Evolutionary conservation across 768 basidiomycete genomes (phyloP).

Genomic region (Suillus luteus): DNA sequence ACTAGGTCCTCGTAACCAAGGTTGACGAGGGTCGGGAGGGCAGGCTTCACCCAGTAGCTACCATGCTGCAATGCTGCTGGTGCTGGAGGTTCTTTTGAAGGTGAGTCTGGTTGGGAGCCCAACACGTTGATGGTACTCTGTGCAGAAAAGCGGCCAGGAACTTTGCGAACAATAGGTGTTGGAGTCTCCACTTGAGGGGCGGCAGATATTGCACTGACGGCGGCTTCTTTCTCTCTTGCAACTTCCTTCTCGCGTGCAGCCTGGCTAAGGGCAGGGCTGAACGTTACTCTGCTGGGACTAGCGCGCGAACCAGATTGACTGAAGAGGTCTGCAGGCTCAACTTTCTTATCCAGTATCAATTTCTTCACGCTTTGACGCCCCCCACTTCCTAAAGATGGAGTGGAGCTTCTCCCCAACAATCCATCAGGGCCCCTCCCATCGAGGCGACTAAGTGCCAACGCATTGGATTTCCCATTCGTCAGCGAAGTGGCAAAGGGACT

Average conservation of each 20-base stretch:
- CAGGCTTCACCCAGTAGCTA: conserved; percentile 90
- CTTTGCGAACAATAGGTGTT: conserved; percentile 38
- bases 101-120: conserved; percentile 26
- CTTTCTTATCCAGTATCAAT: conserved; percentile 83
- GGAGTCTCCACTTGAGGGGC: conserved; percentile 37
- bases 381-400: conserved; percentile 69
- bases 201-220: conserved; percentile 20
- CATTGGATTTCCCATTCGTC: conserved; percentile 54
- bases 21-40: conserved; percentile 68
- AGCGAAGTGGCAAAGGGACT: conserved; percentile 48
- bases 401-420: conserved; percentile 56
- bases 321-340: conserved; percentile 74
- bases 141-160: conserved; percentile 43
- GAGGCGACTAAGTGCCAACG: conserved; percentile 53
- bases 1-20: conserved; percentile 73
- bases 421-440: conserved; percentile 44
- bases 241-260: conserved; percentile 77
- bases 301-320: conserved; percentile 42
- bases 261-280: conserved; percentile 73
- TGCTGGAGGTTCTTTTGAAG: conserved; percentile 29
- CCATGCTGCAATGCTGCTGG: conserved; percentile 67
- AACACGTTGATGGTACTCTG: conserved; percentile 34
- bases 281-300: conserved; percentile 54
- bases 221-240: conserved; percentile 38
- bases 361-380: conserved; percentile 88